Conservation (phyloP, 2,329 filamentous ascomycete genomes). For the Trichoderma oligosporum region DNA sequence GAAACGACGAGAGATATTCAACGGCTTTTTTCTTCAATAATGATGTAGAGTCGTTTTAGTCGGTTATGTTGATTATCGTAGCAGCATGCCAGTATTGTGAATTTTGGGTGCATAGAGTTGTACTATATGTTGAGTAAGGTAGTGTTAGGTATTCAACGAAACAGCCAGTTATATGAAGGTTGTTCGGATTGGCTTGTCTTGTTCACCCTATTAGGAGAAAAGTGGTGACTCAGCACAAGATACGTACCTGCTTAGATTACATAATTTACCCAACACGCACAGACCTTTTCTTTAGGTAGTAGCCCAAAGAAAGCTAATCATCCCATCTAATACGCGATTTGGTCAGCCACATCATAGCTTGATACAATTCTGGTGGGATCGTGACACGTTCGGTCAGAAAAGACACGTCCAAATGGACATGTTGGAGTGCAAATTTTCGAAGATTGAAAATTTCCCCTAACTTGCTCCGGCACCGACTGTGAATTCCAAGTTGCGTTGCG, state of each 20-base stretch:
- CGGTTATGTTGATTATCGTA: too few relatives aligned
- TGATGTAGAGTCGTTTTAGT: too few relatives aligned
- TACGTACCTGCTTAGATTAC: too few relatives aligned
- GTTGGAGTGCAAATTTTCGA: neutral
- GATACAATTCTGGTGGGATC: neutral
- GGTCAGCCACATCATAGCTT: neutral
- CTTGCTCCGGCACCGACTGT: neutral
- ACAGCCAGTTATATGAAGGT: too few relatives aligned
- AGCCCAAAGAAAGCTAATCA: neutral
- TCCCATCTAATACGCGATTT: constrained; percentile 17
- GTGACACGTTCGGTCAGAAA: constrained; percentile 7
- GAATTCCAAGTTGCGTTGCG: neutral
- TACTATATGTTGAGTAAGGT: too few relatives aligned
- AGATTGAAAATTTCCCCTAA: neutral
- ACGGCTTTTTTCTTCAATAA: too few relatives aligned
- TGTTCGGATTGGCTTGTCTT: too few relatives aligned
- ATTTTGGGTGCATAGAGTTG: too few relatives aligned
- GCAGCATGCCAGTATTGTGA: neutral
- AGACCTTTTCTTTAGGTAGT: neutral
- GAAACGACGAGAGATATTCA: neutral
- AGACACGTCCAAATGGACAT: constrained; percentile 12
- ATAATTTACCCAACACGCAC: too few relatives aligned
- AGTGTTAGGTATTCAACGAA: too few relatives aligned
- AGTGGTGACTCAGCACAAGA: too few relatives aligned
- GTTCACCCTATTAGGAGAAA: too few relatives aligned